A percentile compares a stretch with the other conserved stretches of the same genome.
These are phyloP conservation scores for Pleodorina starrii DNA, from an alignment of 139 green algal genomes.

Conservation along the genomic window DNA sequence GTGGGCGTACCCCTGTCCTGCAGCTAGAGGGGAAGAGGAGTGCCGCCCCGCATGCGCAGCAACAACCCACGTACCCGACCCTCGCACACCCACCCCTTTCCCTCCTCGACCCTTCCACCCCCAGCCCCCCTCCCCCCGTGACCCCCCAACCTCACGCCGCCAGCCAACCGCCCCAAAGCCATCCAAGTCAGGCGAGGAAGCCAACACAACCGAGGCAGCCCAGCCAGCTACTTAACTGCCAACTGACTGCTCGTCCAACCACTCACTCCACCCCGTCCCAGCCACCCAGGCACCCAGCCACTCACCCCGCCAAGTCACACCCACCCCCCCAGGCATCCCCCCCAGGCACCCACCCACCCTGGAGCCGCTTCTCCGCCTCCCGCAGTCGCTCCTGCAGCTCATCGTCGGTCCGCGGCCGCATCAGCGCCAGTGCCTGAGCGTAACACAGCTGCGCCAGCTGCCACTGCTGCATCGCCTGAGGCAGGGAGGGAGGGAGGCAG, in stretches of 20 bases:
- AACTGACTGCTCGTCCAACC: neutral
- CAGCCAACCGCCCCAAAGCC: too few species aligned
- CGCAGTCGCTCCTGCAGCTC: neutral
- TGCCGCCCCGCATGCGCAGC: too few species aligned
- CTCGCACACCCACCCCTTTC: too few species aligned
- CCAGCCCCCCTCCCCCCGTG: too few species aligned
- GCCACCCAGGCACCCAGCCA: neutral
- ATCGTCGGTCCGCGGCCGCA: neutral
- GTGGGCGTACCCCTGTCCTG: too few species aligned
- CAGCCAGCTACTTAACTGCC: neutral
- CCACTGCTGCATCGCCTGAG: neutral
- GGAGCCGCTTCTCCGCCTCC: neutral
- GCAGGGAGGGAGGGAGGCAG: neutral
- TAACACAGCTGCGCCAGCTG: neutral
- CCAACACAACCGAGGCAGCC: too few species aligned
- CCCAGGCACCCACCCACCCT: neutral
- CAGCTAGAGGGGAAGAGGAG: too few species aligned
- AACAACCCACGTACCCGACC: too few species aligned
- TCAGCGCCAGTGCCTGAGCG: neutral
- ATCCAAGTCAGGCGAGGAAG: too few species aligned
- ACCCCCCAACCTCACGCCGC: too few species aligned
- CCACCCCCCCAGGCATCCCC: neutral
- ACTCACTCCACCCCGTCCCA: neutral
- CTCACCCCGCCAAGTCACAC: neutral
- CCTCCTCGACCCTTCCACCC: too few species aligned